Conservation (phyloP, 371 early-diverging fungal genomes). For the Nematocida displodere region DNA sequence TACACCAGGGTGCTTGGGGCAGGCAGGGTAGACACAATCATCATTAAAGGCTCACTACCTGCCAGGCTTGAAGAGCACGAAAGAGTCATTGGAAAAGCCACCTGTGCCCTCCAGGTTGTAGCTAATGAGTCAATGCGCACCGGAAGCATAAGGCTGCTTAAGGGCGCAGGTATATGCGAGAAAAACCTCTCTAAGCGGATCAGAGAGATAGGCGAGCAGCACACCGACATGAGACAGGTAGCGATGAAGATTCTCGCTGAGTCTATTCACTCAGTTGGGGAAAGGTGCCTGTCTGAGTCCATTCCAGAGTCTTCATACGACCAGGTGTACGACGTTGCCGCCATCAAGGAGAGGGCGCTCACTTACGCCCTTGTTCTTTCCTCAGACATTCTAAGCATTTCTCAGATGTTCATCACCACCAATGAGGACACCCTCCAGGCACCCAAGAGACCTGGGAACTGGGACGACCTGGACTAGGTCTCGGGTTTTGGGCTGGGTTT, state of each 20-base stretch:
- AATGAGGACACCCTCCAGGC: constrained; percentile 50
- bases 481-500: too few relatives aligned
- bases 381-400: constrained; percentile 55
- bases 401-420: constrained; percentile 64
- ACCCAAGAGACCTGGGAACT: constrained; percentile 45
- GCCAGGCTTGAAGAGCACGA: constrained; percentile 59
- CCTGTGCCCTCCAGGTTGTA: constrained; percentile 39
- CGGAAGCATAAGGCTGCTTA: constrained; percentile 14
- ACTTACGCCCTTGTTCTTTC: constrained; percentile 61
- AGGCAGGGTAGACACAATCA: constrained; percentile 54
- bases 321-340: constrained; percentile 54
- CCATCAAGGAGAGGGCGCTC: constrained; percentile 55
- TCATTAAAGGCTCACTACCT: constrained; percentile 58
- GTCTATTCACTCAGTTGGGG: constrained; percentile 18
- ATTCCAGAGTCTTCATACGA: not conserved
- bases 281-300: constrained; percentile 22
- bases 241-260: constrained; percentile 19
- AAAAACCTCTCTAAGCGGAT: constrained; percentile 7
- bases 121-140: constrained; percentile 45
- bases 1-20: constrained; percentile 55
- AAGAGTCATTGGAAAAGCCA: constrained; percentile 41
- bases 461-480: constrained; percentile 44
- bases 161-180: constrained; percentile 45
- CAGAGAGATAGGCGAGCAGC: not conserved
- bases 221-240: constrained; percentile 33